Conservation (phyloP, 768 basidiomycete species). For the Clavaria fumosa region DNA sequence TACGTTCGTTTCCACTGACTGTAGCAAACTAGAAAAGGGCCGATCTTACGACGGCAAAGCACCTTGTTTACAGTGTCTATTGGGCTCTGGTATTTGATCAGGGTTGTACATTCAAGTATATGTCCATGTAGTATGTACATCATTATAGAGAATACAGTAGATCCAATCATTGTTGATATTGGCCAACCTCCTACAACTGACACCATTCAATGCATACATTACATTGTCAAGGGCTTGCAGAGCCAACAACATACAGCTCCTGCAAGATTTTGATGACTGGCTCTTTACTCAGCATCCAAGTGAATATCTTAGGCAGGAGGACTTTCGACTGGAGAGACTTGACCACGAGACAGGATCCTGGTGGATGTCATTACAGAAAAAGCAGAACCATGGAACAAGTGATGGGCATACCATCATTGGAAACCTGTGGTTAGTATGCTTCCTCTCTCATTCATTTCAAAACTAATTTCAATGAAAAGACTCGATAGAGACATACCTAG, state of each 20-base stretch:
- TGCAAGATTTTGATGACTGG: conserved; percentile 18
- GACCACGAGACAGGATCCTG: background rate
- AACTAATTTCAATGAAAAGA: background rate
- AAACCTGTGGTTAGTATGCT: background rate
- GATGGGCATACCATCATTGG: background rate
- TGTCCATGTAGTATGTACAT: too few relatives aligned
- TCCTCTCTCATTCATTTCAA: background rate
- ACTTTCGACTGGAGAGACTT: background rate
- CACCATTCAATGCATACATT: conserved; percentile 20
- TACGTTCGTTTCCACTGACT: too few relatives aligned
- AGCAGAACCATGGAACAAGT: background rate
- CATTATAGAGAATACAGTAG: too few relatives aligned
- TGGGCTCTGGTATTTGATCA: too few relatives aligned
- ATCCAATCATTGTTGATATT: conserved; percentile 22
- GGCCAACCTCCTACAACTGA: conserved; percentile 16
- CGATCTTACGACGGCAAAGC: too few relatives aligned
- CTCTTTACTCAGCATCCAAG: conserved; percentile 1
- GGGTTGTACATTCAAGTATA: too few relatives aligned
- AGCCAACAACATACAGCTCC: conserved; percentile 15
- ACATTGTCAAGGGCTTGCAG: conserved; percentile 21
- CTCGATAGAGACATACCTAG: background rate
- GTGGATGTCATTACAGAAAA: background rate
- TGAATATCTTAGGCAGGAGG: background rate
- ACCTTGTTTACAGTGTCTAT: too few relatives aligned
- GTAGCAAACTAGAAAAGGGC: too few relatives aligned